Percentiles rank a stretch among this genome's conserved stretches.
phyloP scores from a whole-genome alignment of 1,139 yeast species.

The Candida anutae region DNA sequence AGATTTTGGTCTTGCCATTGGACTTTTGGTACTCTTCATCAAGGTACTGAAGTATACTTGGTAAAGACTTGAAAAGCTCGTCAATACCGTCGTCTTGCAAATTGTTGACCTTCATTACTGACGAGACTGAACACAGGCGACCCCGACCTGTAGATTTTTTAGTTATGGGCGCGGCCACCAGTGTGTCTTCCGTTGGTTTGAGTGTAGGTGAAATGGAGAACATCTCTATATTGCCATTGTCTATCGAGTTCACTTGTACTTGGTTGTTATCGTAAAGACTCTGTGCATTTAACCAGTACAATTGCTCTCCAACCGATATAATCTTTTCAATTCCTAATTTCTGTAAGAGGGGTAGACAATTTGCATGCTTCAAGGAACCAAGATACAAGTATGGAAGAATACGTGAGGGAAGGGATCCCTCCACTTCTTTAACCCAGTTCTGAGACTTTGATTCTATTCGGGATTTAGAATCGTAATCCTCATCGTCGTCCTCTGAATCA shows the following conservation, averaged over 20 bases:
- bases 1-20: constrained; percentile 26
- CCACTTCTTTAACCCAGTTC: constrained; percentile 38
- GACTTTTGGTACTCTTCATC: constrained; percentile 22
- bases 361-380: constrained; percentile 83
- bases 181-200: constrained; percentile 1
- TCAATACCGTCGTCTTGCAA: constrained; percentile 45
- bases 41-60: constrained; percentile 28
- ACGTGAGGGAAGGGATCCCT: constrained; percentile 65
- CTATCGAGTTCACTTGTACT: constrained; percentile 15
- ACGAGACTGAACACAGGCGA: constrained; percentile 13
- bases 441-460: constrained; percentile 1
- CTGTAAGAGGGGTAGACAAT: constrained; percentile 53
- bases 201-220: constrained; percentile 17
- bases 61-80: constrained; percentile 28
- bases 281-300: constrained; percentile 49
- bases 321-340: constrained; percentile 67
- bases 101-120: constrained; percentile 38
- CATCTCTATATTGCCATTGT: constrained; percentile 27
- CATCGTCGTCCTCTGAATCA: constrained; percentile 7
- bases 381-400: constrained; percentile 78
- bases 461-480: constrained; percentile 6
- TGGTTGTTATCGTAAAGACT: constrained; percentile 22
- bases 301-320: constrained; percentile 79
- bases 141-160: neutral
- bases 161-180: neutral